Percentiles rank a stretch among this genome's conserved stretches.
These are phyloP conservation scores for Crassisporium funariophilum DNA, from an alignment of 768 basidiomycete genomes.

Conservation along the genomic window DNA sequence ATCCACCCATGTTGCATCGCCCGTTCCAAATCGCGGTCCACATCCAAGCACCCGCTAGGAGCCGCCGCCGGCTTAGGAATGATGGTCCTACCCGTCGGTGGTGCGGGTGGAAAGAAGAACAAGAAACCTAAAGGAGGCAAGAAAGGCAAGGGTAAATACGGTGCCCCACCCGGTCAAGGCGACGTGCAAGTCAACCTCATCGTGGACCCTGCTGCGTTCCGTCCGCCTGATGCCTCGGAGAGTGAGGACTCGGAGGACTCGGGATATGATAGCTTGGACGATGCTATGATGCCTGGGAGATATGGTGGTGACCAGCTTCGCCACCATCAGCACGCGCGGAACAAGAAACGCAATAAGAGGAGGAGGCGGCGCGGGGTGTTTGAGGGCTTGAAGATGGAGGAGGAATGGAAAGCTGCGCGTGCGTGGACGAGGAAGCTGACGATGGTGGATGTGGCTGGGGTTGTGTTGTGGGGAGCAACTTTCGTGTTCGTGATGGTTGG, in stretches of 20 bases:
- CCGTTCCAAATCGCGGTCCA: constrained; percentile 19
- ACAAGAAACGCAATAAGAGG: constrained; percentile 38
- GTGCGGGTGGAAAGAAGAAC: constrained; percentile 39
- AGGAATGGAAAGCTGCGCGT: constrained; percentile 60
- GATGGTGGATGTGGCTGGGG: constrained; percentile 47
- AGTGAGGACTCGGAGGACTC: constrained; percentile 39
- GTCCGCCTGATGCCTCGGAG: constrained; percentile 39
- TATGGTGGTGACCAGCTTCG: constrained; percentile 22
- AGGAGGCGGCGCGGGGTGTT: constrained; percentile 55
- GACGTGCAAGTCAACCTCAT: constrained; percentile 76
- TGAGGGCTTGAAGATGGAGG: constrained; percentile 64
- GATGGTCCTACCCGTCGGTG: constrained; percentile 57
- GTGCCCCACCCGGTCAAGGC: constrained; percentile 34
- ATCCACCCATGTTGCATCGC: constrained; percentile 60
- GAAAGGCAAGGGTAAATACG: constrained; percentile 38
- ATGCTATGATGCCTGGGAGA: constrained; percentile 37
- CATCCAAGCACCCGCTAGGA: constrained; percentile 24
- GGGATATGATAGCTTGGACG: constrained; percentile 36
- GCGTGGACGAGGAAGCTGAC: constrained; percentile 54
- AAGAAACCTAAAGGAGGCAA: constrained; percentile 37
- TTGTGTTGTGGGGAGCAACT: constrained; percentile 56
- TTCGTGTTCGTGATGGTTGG: constrained; percentile 66
- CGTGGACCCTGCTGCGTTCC: constrained; percentile 65
- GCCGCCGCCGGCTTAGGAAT: constrained; percentile 60
- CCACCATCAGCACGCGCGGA: constrained; percentile 20